A percentile compares a stretch with the other conserved stretches of the same genome.
Evolutionary conservation across 805 yeast genomes (phyloP).

Genomic region (Yarrowia deformans): DNA sequence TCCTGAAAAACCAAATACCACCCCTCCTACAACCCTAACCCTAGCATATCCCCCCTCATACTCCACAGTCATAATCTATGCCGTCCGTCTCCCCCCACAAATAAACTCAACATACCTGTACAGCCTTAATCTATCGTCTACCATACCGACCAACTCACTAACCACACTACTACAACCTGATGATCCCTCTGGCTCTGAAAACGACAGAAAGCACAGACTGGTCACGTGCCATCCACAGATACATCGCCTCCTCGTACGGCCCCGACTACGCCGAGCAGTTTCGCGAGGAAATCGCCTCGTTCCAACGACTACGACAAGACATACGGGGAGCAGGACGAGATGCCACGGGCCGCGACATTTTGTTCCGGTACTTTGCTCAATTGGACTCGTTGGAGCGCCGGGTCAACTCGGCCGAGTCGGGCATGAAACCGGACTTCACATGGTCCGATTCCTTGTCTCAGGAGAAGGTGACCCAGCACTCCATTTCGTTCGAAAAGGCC

Average conservation of each 20-base stretch:
- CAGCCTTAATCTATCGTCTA: not conserved
- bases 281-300: constrained; percentile 59
- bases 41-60: no score
- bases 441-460: constrained; percentile 79
- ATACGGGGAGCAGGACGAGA: constrained; percentile 58
- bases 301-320: constrained; percentile 68
- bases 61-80: constrained; percentile 1
- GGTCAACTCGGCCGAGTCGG: constrained; percentile 66
- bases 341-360: constrained; percentile 59
- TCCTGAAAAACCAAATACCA: no score
- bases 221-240: constrained; percentile 64
- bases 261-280: constrained; percentile 57
- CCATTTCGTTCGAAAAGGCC: constrained; percentile 90
- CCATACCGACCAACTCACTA: not conserved
- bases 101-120: not conserved
- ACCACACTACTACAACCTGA: constrained; percentile 1
- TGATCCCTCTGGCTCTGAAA: constrained; percentile 53
- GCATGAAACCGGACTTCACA: constrained; percentile 66
- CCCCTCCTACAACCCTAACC: no score
- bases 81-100: not conserved
- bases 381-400: constrained; percentile 80
- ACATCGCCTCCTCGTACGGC: constrained; percentile 70
- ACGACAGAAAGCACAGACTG: constrained; percentile 69
- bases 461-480: constrained; percentile 64
- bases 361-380: constrained; percentile 78